phyloP scores from a whole-genome alignment of 1,284 basidiomycete genomes.

The Ganoderma resinaceum region DNA sequence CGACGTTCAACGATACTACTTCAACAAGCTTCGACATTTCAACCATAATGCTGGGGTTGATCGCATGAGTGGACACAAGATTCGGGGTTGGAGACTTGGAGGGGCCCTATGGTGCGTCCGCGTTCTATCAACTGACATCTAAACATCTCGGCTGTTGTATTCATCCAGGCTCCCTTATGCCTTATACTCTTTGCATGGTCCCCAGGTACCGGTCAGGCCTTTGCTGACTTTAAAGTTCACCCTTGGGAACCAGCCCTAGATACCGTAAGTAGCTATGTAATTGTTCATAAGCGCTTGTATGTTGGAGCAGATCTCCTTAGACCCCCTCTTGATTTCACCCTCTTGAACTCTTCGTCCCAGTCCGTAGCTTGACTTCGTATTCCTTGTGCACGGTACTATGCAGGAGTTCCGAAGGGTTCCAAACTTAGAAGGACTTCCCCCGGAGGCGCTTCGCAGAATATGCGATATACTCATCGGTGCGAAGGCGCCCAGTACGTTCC shows the following conservation, averaged over 20 bases:
- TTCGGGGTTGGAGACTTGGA: background rate
- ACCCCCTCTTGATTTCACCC: background rate
- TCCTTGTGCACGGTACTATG: background rate
- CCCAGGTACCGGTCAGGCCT: background rate
- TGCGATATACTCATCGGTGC: background rate
- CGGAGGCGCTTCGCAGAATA: background rate
- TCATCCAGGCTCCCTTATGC: background rate
- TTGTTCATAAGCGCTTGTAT: background rate
- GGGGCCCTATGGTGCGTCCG: background rate
- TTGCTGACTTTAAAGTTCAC: background rate
- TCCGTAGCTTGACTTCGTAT: background rate
- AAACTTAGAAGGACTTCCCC: background rate
- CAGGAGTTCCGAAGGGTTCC: background rate
- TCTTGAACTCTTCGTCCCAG: background rate
- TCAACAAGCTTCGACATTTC: too few relatives aligned
- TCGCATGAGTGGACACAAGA: background rate
- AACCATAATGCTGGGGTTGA: background rate
- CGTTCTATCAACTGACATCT: background rate
- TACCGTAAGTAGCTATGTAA: background rate
- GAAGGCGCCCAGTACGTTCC: background rate
- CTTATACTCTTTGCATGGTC: background rate
- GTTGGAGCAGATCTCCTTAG: background rate
- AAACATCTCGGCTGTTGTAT: background rate
- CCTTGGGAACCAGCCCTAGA: background rate
- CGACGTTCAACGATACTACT: too few relatives aligned